These are phyloP conservation scores for Sungouiozyma ichnusensis DNA, from an alignment of 805 yeast genomes.

Conservation along the genomic window DNA sequence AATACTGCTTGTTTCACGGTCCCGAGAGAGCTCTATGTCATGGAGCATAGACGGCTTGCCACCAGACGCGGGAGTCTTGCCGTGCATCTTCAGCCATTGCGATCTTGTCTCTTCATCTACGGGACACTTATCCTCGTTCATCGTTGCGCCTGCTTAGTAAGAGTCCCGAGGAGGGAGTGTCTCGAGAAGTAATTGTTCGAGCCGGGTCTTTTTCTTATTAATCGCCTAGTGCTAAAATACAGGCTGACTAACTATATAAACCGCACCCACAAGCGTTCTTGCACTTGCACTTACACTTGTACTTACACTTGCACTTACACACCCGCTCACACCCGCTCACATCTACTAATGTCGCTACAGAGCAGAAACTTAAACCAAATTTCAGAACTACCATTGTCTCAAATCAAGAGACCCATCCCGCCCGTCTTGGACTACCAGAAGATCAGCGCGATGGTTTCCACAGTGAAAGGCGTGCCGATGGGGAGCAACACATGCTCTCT, in stretches of 20 bases:
- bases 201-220: background rate
- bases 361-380: conserved; percentile 42
- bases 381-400: conserved; percentile 51
- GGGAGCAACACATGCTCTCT: conserved; percentile 50
- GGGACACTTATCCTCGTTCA: conserved; percentile 40
- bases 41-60: too few species aligned
- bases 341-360: conserved; percentile 45
- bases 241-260: background rate
- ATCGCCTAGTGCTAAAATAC: background rate
- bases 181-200: background rate
- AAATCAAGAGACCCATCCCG: conserved; percentile 72
- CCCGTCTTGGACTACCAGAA: conserved; percentile 70
- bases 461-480: conserved; percentile 52
- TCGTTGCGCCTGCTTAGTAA: background rate
- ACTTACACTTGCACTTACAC: background rate
- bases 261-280: background rate
- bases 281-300: too few species aligned
- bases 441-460: conserved; percentile 70
- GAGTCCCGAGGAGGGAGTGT: background rate
- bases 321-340: background rate
- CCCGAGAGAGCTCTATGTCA: conserved; percentile 49
- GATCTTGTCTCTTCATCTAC: conserved; percentile 55
- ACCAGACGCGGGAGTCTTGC: conserved; percentile 20
- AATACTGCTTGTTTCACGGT: conserved; percentile 68
- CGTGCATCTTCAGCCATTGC: conserved; percentile 40